A percentile compares a stretch with the other conserved stretches of the same genome.
These are phyloP conservation scores for Candida berthetii DNA, from an alignment of 805 yeast genomes.

Conservation along the genomic window DNA sequence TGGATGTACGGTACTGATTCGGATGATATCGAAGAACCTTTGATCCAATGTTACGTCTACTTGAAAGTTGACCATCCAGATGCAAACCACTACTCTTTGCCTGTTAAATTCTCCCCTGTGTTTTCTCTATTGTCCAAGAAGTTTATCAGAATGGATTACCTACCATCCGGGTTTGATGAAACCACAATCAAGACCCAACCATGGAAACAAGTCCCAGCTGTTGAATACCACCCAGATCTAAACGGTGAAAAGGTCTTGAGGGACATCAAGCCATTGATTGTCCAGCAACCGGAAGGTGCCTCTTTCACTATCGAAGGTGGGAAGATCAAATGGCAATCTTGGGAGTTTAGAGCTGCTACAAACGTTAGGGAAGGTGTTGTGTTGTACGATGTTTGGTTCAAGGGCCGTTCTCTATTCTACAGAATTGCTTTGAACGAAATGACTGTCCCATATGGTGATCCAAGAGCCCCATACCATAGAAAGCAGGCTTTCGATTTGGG, in stretches of 20 bases:
- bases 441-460: conserved; percentile 88
- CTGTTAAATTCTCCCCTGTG: conserved; percentile 69
- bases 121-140: conserved; percentile 55
- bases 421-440: conserved; percentile 71
- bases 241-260: conserved; percentile 44
- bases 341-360: conserved; percentile 70
- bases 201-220: conserved; percentile 53
- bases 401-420: conserved; percentile 72
- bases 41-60: conserved; percentile 72
- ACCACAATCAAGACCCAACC: conserved; percentile 45
- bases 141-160: conserved; percentile 65
- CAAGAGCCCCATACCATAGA: conserved; percentile 77
- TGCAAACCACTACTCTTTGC: conserved; percentile 71
- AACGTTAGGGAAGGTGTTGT: conserved; percentile 79
- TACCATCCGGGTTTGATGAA: conserved; percentile 69
- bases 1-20: conserved; percentile 87
- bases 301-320: conserved; percentile 55
- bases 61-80: conserved; percentile 62
- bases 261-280: conserved; percentile 63
- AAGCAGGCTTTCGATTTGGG: conserved; percentile 86
- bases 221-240: conserved; percentile 72
- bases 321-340: conserved; percentile 73
- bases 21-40: conserved; percentile 39
- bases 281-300: conserved; percentile 76
- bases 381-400: conserved; percentile 63